Base-by-base conservation (phyloP, 768 basidiomycete genomes). In the Mycena olivaceomarginata region DNA sequence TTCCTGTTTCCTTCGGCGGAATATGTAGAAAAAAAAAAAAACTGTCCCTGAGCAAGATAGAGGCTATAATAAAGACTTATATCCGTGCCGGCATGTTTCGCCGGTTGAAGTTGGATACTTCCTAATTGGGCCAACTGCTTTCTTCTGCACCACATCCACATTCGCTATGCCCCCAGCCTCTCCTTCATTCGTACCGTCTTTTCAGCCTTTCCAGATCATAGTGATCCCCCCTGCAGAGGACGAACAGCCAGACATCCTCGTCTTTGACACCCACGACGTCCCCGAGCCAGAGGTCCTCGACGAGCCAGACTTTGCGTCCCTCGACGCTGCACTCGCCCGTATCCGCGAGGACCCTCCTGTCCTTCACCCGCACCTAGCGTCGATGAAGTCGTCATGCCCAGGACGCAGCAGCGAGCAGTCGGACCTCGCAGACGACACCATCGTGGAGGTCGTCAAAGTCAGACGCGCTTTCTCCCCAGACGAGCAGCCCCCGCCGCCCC, bases 181-280 rank as follows among this genome's bases (percentile, higher is more conserved):
- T 75, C 78, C 71, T 73, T 79, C 64, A 22, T 65, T 69, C 64
- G 4, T 57, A 69, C 71, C 67, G n/a, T 71, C 78, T 4, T 79
- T 76, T 71, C 77, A 62, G 70, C 68, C 78, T 4, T 79, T 76
- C 70, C 77, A 62, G 70, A 75, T 93, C 73, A 91, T 91, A 75
- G 87, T 93, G 39, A 82, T 89, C 48, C 92, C 92, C 18, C 92
- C 92, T 25, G 91, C 90, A 80, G 92, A 93, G 83, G 92, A 93
- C 74, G 81, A 88, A 22, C 69, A 83, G n/a, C 89, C 90, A 8
- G 85, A 91, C 25, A 92, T 89, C 88, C 91, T 91, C 79, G 92
- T 85, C 82, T 93, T 92, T 81, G 88, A 92, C 80, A 91, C 92
- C 31, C 86, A 86, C 66, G 76, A 84, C 70, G 82, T 70, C 25